phyloP scores from a whole-genome alignment of 345 rosid species.

The Populus deltoides region DNA sequence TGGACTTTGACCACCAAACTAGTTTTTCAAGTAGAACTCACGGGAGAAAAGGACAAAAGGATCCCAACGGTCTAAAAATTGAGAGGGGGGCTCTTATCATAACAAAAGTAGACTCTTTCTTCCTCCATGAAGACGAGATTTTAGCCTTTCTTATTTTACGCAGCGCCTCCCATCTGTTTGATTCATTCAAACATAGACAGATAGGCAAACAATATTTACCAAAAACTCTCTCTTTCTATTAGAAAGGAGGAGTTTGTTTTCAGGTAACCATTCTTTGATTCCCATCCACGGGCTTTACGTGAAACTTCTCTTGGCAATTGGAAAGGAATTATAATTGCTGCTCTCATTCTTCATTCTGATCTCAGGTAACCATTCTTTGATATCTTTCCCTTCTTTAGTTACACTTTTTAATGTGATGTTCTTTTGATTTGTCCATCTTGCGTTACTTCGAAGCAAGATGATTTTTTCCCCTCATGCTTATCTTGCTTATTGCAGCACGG shows the following conservation, averaged over 20 bases:
- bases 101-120: background rate
- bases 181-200: slow-evolving; percentile 4
- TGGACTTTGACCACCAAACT: background rate
- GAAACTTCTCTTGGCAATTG: background rate
- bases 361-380: background rate
- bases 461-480: background rate
- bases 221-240: background rate
- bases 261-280: background rate
- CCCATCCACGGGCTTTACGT: background rate
- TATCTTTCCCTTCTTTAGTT: background rate
- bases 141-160: slow-evolving; percentile 22
- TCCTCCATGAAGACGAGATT: background rate
- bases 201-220: background rate
- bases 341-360: background rate
- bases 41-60: background rate
- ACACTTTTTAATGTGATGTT: background rate
- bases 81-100: too few species aligned
- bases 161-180: slow-evolving; percentile 35
- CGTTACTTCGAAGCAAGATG: background rate
- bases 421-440: background rate
- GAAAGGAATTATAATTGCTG: background rate
- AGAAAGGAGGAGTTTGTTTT: background rate
- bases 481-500: background rate
- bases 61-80: slow-evolving; percentile 9
- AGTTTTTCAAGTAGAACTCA: too few species aligned